Conservation (phyloP, 495 filamentous ascomycete species). For the Trypethelium eluteriae region DNA sequence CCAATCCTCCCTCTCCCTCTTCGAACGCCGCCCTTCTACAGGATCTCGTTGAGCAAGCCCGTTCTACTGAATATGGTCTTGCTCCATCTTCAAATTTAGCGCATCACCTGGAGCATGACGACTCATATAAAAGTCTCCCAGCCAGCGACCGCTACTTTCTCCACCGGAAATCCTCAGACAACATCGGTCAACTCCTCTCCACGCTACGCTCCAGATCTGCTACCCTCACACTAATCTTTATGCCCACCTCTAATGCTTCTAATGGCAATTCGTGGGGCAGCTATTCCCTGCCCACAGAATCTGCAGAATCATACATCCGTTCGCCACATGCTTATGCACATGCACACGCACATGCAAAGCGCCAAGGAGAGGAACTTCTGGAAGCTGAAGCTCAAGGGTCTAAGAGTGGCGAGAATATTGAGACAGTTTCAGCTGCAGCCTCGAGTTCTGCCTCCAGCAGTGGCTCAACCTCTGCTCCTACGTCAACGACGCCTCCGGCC, state of each 20-base stretch:
- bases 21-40: neutral
- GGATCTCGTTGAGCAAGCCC: neutral
- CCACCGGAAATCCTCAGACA: neutral
- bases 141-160: slow-evolving; percentile 5
- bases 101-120: neutral
- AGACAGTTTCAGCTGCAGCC: neutral
- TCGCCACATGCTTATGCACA: slow-evolving; percentile 18
- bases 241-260: neutral
- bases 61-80: neutral
- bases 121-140: neutral
- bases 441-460: slow-evolving; percentile 14
- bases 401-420: neutral
- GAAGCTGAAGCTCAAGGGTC: slow-evolving; percentile 5
- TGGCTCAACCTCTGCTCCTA: slow-evolving; percentile 25
- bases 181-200: slow-evolving; percentile 3
- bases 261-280: slow-evolving; percentile 19
- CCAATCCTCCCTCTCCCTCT: slow-evolving; percentile 3
- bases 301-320: neutral
- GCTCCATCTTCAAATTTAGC: neutral
- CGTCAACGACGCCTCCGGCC: slow-evolving; percentile 25
- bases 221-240: neutral
- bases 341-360: slow-evolving; percentile 17
- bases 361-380: slow-evolving; percentile 14
- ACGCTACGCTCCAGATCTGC: neutral
- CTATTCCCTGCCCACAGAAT: slow-evolving; percentile 19